Conservation (phyloP, 768 basidiomycete genomes). For the Neoboletus magnificus region DNA sequence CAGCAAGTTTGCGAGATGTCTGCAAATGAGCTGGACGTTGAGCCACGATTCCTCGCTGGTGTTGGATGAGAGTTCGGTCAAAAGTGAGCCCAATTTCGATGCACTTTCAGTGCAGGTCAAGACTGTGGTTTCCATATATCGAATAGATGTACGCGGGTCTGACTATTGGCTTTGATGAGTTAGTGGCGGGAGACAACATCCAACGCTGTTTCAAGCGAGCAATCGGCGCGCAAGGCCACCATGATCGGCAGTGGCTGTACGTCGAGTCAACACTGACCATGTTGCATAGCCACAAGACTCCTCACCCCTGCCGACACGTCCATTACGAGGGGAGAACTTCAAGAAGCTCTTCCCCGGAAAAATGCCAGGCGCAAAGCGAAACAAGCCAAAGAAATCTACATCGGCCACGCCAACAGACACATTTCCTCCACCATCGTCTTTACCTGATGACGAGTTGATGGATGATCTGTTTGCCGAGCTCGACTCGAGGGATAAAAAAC, state of each 20-base stretch:
- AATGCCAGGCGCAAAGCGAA: slow-evolving; percentile 44
- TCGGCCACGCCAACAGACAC: slow-evolving; percentile 23
- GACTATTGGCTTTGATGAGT: background rate
- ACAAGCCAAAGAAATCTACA: slow-evolving; percentile 50
- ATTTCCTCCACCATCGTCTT: slow-evolving; percentile 27
- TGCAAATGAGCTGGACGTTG: slow-evolving; percentile 49
- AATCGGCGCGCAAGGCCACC: background rate
- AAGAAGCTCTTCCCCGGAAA: background rate
- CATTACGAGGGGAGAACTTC: background rate
- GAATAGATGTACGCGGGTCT: background rate
- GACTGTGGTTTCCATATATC: slow-evolving; percentile 20
- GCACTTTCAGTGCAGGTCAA: slow-evolving; percentile 28
- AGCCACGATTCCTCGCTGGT: slow-evolving; percentile 43
- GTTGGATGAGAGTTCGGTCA: slow-evolving; percentile 32
- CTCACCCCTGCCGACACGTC: background rate
- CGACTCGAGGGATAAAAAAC: slow-evolving; percentile 54
- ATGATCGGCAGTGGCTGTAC: slow-evolving; percentile 7
- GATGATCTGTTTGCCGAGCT: slow-evolving; percentile 77
- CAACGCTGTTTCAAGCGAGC: background rate
- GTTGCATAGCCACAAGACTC: slow-evolving; percentile 13
- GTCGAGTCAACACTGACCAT: background rate
- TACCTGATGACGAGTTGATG: slow-evolving; percentile 55
- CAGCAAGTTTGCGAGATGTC: slow-evolving; percentile 59
- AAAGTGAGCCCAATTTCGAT: slow-evolving; percentile 32
- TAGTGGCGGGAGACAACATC: background rate